Base-by-base conservation (phyloP, 2,329 filamentous ascomycete species). In the Ophiosphaerella narmari region DNA sequence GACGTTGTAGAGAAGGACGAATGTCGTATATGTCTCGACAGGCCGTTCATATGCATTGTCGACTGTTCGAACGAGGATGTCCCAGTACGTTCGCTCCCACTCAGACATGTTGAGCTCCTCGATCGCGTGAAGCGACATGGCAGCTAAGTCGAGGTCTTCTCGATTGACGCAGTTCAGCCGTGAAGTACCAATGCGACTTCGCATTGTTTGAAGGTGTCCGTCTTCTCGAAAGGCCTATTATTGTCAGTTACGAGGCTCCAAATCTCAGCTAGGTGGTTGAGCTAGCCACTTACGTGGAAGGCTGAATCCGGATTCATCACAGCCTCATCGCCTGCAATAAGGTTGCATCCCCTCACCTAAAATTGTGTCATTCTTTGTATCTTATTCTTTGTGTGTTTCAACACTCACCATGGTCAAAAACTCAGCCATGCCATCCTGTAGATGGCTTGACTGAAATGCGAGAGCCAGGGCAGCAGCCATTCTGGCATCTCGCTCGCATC, bases 1-100 rank as follows among this genome's bases (percentile, higher is more conserved):
- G 4, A 63, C 50, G 47, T 72, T 73, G 60, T 78, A 79, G 6
- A 78, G 59, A 1, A 64, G 46, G n/a, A 74, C 71, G 38, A 79
- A 75, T 23, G 72, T 72, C 18, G 71, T 69, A 46, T 78, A 79
- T 2, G 73, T 71, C 57, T 66, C 57, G 12, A 68, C 56, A 1
- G 72, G 71, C 2, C 56, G 46, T 13, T 64, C 53, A 48, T 71
- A 72, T 2, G 67, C 68, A 40, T 61, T 46, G 3, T 64, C 58
- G 4, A 74, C 50, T 0, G 65, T 66, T 16, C 47, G 55, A 3
- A 63, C 39, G 8, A 74, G 48, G 2, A 62, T 57, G 5, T 50
- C 49, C 58, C 65, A 65, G 48, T 71, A 74, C 8, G 41, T 43
- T 18, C 46, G 53, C 43, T 73, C 69, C 43, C 58, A 66, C 1